phyloP scores from a whole-genome alignment of 2,329 filamentous ascomycete species.

The Sclerotinia nivalis region DNA sequence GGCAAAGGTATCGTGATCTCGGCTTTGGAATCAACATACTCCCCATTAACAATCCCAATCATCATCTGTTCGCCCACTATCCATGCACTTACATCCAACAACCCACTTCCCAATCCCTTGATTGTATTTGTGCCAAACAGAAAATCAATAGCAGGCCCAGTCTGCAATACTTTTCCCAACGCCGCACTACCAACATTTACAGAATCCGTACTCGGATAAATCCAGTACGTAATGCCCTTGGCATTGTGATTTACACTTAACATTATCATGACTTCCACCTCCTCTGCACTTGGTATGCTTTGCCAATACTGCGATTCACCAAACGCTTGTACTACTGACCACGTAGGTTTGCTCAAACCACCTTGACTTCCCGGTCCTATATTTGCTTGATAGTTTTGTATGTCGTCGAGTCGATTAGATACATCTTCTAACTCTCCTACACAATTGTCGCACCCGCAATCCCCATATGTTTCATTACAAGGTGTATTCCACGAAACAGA shows the following conservation, averaged over 20 bases:
- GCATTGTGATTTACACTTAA: constrained; percentile 52
- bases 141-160: constrained; percentile 41
- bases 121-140: constrained; percentile 40
- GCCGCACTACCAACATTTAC: constrained; percentile 39
- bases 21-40: constrained; percentile 33
- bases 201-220: constrained; percentile 45
- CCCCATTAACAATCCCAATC: constrained; percentile 45
- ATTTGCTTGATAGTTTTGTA: constrained; percentile 45
- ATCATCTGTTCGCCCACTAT: constrained; percentile 42
- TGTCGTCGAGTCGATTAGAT: constrained; percentile 46
- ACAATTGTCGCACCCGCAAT: constrained; percentile 53
- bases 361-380: constrained; percentile 37
- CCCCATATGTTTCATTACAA: constrained; percentile 54
- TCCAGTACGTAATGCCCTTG: constrained; percentile 51
- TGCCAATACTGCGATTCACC: constrained; percentile 48
- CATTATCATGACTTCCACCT: constrained; percentile 51
- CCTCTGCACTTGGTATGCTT: constrained; percentile 47
- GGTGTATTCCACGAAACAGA: constrained; percentile 48
- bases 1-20: constrained; percentile 32
- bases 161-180: constrained; percentile 46
- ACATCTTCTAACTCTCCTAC: constrained; percentile 48
- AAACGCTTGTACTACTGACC: constrained; percentile 54
- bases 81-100: constrained; percentile 47
- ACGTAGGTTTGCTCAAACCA: constrained; percentile 45
- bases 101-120: constrained; percentile 27